A percentile compares a stretch with the other conserved stretches of the same genome.
Conservation (phyloP, 164 flowering plant genomes). For the Hamamelis virginiana region DNA sequence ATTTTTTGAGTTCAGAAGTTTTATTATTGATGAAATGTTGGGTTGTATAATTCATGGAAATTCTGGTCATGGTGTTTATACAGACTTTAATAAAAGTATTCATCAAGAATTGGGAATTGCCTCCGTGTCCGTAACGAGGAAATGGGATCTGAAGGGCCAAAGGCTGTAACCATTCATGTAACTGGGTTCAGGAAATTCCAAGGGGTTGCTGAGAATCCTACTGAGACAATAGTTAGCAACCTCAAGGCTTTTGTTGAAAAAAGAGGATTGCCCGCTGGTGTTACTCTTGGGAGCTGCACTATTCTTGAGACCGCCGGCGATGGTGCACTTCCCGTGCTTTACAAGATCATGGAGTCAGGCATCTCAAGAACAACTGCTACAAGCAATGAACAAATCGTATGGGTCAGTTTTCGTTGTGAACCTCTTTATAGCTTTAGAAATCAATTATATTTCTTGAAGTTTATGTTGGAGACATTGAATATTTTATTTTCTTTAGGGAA, state of each 20-base stretch:
- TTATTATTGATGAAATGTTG: background rate
- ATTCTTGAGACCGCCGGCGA: conserved; percentile 60
- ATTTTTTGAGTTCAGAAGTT: background rate
- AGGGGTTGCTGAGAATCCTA: conserved; percentile 57
- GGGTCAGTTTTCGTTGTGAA: conserved; percentile 44
- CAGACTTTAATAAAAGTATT: background rate
- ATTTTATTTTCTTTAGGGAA: background rate
- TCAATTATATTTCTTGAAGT: background rate
- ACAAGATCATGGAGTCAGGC: conserved; percentile 34
- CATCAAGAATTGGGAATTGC: conserved; percentile 28
- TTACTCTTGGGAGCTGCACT: conserved; percentile 45
- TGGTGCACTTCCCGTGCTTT: conserved; percentile 44
- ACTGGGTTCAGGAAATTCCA: conserved; percentile 67
- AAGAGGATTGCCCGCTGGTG: conserved; percentile 38
- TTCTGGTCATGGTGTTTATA: background rate
- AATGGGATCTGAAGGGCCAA: conserved; percentile 67
- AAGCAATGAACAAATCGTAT: conserved; percentile 37
- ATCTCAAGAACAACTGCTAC: conserved; percentile 11
- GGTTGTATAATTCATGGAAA: background rate
- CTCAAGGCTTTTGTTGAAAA: conserved; percentile 33
- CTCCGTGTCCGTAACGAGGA: conserved; percentile 13
- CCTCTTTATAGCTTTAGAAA: background rate
- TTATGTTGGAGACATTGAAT: background rate
- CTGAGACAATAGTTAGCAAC: conserved; percentile 51
- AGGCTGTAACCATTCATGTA: conserved; percentile 40